Evolutionary conservation across 2,329 filamentous ascomycete genomes (phyloP).

Genomic region (Neophaeococcomyces aloes): DNA sequence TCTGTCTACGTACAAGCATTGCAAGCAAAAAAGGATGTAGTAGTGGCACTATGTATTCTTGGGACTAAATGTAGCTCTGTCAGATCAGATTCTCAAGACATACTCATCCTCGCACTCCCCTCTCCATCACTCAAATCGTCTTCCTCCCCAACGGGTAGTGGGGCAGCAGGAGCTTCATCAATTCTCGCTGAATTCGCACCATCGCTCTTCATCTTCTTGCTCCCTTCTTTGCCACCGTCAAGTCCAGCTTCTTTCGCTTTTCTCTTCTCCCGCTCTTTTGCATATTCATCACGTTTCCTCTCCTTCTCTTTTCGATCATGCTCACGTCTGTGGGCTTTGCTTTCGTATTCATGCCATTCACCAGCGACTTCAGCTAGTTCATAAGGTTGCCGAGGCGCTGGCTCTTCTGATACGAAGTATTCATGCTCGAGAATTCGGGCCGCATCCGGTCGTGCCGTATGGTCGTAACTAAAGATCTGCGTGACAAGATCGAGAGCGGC

Average conservation of each 20-base stretch:
- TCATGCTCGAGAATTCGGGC: conserved; percentile 73
- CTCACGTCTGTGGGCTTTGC: conserved; percentile 84
- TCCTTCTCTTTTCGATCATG: conserved; percentile 59
- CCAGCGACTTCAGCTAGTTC: conserved; percentile 78
- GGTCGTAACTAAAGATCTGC: conserved; percentile 84
- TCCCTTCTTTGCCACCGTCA: not conserved
- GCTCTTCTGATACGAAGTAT: conserved; percentile 80
- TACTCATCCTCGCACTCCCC: conserved; percentile 21
- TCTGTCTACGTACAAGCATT: too few species aligned
- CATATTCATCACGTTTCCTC: conserved; percentile 33
- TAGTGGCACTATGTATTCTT: too few species aligned
- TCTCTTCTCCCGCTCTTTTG: conserved; percentile 41
- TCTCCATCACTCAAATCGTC: conserved; percentile 18
- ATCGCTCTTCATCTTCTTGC: conserved; percentile 7
- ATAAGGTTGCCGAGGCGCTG: conserved; percentile 61
- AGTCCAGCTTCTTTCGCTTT: conserved; percentile 28
- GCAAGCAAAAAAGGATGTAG: too few species aligned
- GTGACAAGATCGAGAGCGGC: conserved; percentile 73
- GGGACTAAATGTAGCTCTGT: too few species aligned
- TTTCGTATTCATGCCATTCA: conserved; percentile 98
- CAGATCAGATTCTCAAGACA: conserved; percentile 11
- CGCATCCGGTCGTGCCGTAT: conserved; percentile 69
- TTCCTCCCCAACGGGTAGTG: conserved; percentile 6
- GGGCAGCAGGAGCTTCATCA: conserved; percentile 7
- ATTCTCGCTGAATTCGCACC: conserved; percentile 2